Percentiles rank a stretch among this genome's conserved stretches.
These are phyloP conservation scores for Talaromyces sp. DNA, from an alignment of 2,329 filamentous ascomycete species.

Conservation along the genomic window DNA sequence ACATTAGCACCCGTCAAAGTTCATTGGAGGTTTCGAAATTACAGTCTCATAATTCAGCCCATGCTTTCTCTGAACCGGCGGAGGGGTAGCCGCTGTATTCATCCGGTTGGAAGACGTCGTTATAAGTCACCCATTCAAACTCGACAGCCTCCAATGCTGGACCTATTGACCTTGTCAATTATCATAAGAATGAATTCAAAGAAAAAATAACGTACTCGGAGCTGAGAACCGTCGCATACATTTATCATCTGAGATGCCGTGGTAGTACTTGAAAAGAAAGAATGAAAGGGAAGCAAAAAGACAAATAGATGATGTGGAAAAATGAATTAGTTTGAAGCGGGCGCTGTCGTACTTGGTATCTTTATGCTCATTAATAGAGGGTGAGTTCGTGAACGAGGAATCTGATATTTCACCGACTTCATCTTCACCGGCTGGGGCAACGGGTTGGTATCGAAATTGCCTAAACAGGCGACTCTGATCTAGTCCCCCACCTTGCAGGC, in stretches of 20 bases:
- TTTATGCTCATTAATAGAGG: not conserved
- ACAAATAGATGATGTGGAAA: slow-evolving; percentile 2
- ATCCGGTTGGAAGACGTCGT: slow-evolving; percentile 1
- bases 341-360: not conserved
- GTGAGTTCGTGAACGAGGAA: not conserved
- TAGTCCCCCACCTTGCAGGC: not conserved
- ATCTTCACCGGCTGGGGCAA: slow-evolving; percentile 2
- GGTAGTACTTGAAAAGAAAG: slow-evolving; percentile 2
- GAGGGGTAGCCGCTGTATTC: slow-evolving; percentile 9
- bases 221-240: slow-evolving; percentile 6
- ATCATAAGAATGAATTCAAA: not conserved
- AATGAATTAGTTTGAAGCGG: not conserved
- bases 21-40: too few relatives aligned
- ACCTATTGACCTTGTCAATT: slow-evolving; percentile 5
- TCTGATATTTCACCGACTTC: not conserved
- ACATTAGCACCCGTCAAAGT: not conserved
- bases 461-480: not conserved
- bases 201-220: not conserved
- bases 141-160: too few relatives aligned
- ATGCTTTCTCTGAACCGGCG: slow-evolving; percentile 3
- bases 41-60: slow-evolving; percentile 7
- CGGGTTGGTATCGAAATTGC: not conserved
- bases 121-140: slow-evolving; percentile 7
- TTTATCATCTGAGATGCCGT: not conserved
- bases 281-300: slow-evolving; percentile 4